Conservation (phyloP, 257 asterid species). For the Nicotiana knightiana region DNA sequence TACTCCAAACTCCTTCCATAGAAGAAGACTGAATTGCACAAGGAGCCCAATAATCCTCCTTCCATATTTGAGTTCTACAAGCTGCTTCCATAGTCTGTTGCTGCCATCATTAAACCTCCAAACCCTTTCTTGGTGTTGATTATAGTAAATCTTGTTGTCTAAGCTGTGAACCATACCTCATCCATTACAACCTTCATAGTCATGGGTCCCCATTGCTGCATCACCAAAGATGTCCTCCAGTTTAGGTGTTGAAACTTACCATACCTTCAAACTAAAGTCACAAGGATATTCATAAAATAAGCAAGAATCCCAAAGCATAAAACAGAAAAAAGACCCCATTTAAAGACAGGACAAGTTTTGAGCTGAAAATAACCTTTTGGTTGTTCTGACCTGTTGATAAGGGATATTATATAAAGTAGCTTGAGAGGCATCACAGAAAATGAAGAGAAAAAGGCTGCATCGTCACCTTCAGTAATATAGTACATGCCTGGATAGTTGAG, state of each 20-base stretch:
- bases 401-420: slow-evolving; percentile 45
- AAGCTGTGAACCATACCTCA: slow-evolving; percentile 62
- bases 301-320: slow-evolving; percentile 8
- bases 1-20: too few relatives aligned
- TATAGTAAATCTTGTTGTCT: slow-evolving; percentile 62
- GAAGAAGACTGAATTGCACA: too few relatives aligned
- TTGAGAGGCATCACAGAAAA: slow-evolving; percentile 69
- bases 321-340: background rate
- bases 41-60: too few relatives aligned
- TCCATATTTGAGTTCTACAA: too few relatives aligned
- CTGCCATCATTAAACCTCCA: too few relatives aligned
- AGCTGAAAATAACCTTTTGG: slow-evolving; percentile 46
- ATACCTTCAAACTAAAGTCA: slow-evolving; percentile 29
- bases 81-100: too few relatives aligned
- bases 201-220: slow-evolving; percentile 59
- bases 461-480: slow-evolving; percentile 50
- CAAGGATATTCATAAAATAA: background rate
- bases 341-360: background rate
- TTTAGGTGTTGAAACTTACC: slow-evolving; percentile 54
- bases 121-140: too few relatives aligned
- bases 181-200: slow-evolving; percentile 43
- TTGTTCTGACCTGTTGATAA: slow-evolving; percentile 54
- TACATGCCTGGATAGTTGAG: slow-evolving; percentile 40
- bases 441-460: slow-evolving; percentile 43
- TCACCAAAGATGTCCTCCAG: slow-evolving; percentile 85